Base-by-base conservation (phyloP, 2,329 filamentous ascomycete genomes). In the Sclerotiophoma versabilis region DNA sequence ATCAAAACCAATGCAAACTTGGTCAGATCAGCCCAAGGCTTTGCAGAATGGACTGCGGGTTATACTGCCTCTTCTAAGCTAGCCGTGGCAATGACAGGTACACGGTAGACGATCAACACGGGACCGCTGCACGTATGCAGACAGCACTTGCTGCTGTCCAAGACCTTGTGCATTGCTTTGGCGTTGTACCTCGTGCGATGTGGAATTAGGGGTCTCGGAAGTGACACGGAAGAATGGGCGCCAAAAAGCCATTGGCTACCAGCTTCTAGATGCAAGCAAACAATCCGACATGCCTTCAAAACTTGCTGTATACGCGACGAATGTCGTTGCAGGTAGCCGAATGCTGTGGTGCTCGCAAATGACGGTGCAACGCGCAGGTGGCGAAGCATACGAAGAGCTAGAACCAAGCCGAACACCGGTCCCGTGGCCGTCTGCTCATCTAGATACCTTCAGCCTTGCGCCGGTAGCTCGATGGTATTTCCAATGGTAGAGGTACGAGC, bases 61-160 rank as follows among this genome's bases (percentile, higher is more conserved):
- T 23, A 20, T 26, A 12, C 20, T 49, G 15, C 37, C 17, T 23
- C 6, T 34, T 26, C 12, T 22, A 23, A n/a, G 19, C 33, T 36
- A 42, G 22, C 15, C 34, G 22, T 49, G n/a, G 23, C n/a, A 37
- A 36, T 38, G 33, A 49, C 51, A 41, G 51, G 48, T 53, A 33
- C 38, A 37, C 44, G 49, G 38, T 39, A 39, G 27, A 27, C 23
- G 25, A 33, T 33, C 7, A 19, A 22, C 26, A 38, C 25, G 25
- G 26, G 25, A 4, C 22, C 22, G 27, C 44, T 54, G 44, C 37
- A 49, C 32, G 39, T 36, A 49, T 39, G 30, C 20, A 45, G 29
- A 47, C 23, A 41, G 42, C 53, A 43, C 60, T 60, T 62, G 48
- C 45, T 62, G 41, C 39, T 45, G 25, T 57, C 57, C 53, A 64